Conservation (phyloP, 345 rosid species). For the Odontarrhena argentea region DNA sequence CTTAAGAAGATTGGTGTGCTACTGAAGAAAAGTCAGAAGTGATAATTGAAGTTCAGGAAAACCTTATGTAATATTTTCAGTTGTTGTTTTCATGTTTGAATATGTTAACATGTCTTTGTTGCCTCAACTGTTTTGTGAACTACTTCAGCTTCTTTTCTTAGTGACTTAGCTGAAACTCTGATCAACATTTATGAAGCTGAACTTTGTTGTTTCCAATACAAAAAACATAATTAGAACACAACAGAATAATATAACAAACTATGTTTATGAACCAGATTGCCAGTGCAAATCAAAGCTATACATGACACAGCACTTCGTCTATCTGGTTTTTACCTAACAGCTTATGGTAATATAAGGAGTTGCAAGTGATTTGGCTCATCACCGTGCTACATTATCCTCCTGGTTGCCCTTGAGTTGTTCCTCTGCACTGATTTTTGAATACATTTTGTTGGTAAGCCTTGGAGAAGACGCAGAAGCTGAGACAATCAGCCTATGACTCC, state of each 20-base stretch:
- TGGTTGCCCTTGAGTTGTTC: conserved; percentile 30
- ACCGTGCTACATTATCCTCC: conserved; percentile 11
- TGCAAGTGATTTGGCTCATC: conserved; percentile 27
- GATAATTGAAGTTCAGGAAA: conserved; percentile 2
- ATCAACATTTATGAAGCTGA: conserved; percentile 29
- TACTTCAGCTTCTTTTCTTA: conserved; percentile 20
- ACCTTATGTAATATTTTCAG: neutral
- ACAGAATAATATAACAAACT: conserved; percentile 3
- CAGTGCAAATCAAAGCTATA: conserved; percentile 31
- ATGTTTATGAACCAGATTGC: conserved; percentile 28
- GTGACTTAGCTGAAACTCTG: conserved; percentile 25
- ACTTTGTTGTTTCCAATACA: conserved; percentile 11
- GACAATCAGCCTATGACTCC: conserved; percentile 42
- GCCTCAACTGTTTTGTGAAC: conserved; percentile 25
- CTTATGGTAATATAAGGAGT: conserved; percentile 21
- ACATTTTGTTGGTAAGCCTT: conserved; percentile 45
- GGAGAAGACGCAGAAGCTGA: conserved; percentile 44
- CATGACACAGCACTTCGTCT: conserved; percentile 18
- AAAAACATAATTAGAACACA: neutral
- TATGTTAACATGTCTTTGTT: conserved; percentile 30
- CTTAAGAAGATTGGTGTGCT: conserved; percentile 86
- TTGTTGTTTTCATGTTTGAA: conserved; percentile 3
- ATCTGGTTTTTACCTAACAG: conserved; percentile 18
- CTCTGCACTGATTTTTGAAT: conserved; percentile 46
- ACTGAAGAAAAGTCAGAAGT: conserved; percentile 88